Conservation (phyloP, 352 stramenopile species). For the Phytopythium helicoides region DNA sequence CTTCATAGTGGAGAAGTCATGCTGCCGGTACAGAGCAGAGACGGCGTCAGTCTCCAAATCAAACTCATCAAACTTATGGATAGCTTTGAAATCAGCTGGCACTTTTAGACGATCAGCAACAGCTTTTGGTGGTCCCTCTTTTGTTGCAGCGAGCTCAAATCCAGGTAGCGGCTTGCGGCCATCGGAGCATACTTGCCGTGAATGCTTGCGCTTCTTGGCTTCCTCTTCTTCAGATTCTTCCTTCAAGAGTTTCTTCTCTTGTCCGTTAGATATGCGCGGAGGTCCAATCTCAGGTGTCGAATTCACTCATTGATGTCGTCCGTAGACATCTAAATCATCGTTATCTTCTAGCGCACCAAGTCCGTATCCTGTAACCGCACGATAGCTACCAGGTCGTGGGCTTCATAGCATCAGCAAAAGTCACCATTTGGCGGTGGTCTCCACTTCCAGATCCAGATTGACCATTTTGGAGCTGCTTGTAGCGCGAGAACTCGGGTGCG, state of each 20-base stretch:
- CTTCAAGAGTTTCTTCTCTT: slow-evolving; percentile 1
- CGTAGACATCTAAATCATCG: slow-evolving; percentile 84
- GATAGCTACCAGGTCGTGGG: slow-evolving; percentile 27
- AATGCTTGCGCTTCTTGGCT: slow-evolving; percentile 14
- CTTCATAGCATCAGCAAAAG: slow-evolving; percentile 73
- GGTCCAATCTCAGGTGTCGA: slow-evolving; percentile 62
- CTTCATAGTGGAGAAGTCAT: slow-evolving; percentile 52
- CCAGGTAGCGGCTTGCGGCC: slow-evolving; percentile 51
- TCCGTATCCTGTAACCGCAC: slow-evolving; percentile 49
- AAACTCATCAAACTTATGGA: slow-evolving; percentile 45
- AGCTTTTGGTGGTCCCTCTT: slow-evolving; percentile 41
- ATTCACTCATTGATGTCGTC: slow-evolving; percentile 55
- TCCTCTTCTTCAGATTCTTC: neutral
- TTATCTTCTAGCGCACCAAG: slow-evolving; percentile 81
- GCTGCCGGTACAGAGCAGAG: slow-evolving; percentile 43
- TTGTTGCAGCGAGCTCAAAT: slow-evolving; percentile 41
- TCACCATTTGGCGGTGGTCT: slow-evolving; percentile 49
- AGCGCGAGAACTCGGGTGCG: slow-evolving; percentile 65
- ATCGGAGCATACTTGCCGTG: slow-evolving; percentile 46
- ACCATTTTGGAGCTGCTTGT: slow-evolving; percentile 40
- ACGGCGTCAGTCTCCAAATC: slow-evolving; percentile 14
- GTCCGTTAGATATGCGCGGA: slow-evolving; percentile 13
- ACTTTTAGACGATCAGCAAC: slow-evolving; percentile 46
- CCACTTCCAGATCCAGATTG: slow-evolving; percentile 18
- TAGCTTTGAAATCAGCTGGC: slow-evolving; percentile 41